Evolutionary conservation across 441 rosid species (phyloP).

Genomic region (Erodium trifolium): DNA sequence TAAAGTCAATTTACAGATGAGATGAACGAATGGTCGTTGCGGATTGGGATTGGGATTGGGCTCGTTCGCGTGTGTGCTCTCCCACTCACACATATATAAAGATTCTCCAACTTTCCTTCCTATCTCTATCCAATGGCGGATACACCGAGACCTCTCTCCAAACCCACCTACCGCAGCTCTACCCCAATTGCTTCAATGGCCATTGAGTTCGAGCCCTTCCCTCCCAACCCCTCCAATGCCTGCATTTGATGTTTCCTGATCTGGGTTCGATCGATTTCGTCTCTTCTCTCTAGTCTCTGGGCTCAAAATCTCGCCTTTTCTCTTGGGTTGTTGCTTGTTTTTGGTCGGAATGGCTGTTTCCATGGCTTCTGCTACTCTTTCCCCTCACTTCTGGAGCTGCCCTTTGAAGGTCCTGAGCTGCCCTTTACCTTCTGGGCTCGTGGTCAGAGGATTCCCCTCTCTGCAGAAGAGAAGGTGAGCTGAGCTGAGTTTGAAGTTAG

Average conservation of each 20-base stretch:
- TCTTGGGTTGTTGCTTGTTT: background rate
- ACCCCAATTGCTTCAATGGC: background rate
- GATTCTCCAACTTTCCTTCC: background rate
- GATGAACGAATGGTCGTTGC: constrained; percentile 3
- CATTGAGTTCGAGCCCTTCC: background rate
- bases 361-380: constrained; percentile 2
- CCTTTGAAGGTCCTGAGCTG: constrained; percentile 1
- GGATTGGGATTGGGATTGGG: constrained; percentile 1
- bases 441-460: background rate
- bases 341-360: constrained; percentile 4
- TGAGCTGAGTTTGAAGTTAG: background rate
- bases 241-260: background rate
- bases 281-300: constrained; percentile 4
- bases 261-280: constrained; percentile 2
- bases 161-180: constrained; percentile 3
- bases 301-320: background rate
- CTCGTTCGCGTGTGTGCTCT: background rate
- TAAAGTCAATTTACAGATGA: background rate
- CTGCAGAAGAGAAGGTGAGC: constrained; percentile 7
- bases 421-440: background rate
- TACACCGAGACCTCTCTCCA: constrained; percentile 8
- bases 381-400: background rate
- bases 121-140: constrained; percentile 8
- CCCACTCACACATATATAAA: background rate
- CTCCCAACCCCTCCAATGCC: background rate